Evolutionary conservation across 2,329 filamentous ascomycete species (phyloP), one percentile per base, ranked within the genome.

Genomic region (Talaromyces funiculosus): DNA sequence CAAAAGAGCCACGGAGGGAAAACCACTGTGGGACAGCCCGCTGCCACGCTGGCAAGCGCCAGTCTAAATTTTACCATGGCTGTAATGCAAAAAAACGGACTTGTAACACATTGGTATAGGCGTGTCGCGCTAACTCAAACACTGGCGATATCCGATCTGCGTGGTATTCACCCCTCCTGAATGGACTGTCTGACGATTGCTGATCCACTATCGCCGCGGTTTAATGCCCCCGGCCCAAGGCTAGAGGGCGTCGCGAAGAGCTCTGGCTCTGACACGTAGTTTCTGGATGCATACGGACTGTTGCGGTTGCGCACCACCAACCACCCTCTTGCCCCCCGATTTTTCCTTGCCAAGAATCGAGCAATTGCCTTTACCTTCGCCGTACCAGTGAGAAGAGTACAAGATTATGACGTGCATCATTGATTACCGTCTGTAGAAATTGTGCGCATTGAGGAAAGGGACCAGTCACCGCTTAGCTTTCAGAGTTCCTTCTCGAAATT

Each of bases 41-140:
- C 62, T 69, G 68, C 67, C 68, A 71, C 65, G 67, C 64, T 70
- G 69, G 67, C 69, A 70, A 61, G 57, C 66, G 69, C 65, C 68
- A 67, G 62, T 64, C 69, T 69, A 68, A 68, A 54, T 47, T 29
- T 40, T 18, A 29, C 64, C 54, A 61, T 60, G 59, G 63, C 58
- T 58, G 53, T 60, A 59, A 38, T 57, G 61, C 62, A 54, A 54
- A 24, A 61, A 53, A 61, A 57, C 40, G 22, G 43, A 53, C 54
- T 45, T 57, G 60, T 57, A 58, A 54, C 60, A 31, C 47, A 43
- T 42, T 38, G 42, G 47, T 53, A 45, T 54, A 47, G 57, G 57
- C 54, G 60, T 58, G 60, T 58, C 60, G 60, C 59, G 59, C 60
- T 64, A 53, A 61, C 61, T 61, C 53, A 53, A 61, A 64, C 31